Base-by-base conservation (phyloP, 2,329 filamentous ascomycete species). In the Cladosporium sp. region DNA sequence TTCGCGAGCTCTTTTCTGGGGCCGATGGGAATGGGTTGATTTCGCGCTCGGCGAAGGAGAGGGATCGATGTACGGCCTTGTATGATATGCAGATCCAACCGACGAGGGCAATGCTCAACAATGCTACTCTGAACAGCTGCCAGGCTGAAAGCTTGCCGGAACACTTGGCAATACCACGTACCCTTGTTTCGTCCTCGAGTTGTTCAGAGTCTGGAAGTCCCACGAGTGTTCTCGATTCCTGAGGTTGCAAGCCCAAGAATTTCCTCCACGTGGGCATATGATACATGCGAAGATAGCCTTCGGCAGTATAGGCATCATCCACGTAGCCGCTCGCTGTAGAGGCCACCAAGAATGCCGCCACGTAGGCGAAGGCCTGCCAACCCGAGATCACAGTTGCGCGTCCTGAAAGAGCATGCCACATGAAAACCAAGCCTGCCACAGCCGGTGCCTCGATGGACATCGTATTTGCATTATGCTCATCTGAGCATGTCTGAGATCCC, bases 181-280 rank as follows among this genome's bases (percentile, higher is more conserved):
- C 3, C 37, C 39, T 47, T 7, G 19, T n/a, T 4, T 54, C 39
- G 13, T 22, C 32, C 15, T 42, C 12, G 1, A 25, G 13, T 13
- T 42, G 28, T 13, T 55, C 52, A 9, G 40, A n/a, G 4, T 55
- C 52, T 32, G 22, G 32, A 39, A 55, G 52, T 17, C 52, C 52
- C 5, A 55, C 32, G 2, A 32, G 32, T 15, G 19, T 32, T 13
- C 9, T 28, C 19, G 20, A 34, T 12, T 37, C 15, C 12, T 36
- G 20, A 20, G 17, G 20, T 13, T 55, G 28, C 25, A 55, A 25
- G 15, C 52, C 52, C 5, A 55, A 17, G 15, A 55, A 40, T 20
- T 24, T 55, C 7, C 52, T 40, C 52, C 52, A 55, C 5, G 52
- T 55, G 4, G 52, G 52, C 40, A 47, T 45, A n/a, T 45, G 17